Base-by-base conservation (phyloP, 1,139 yeast genomes). In the Nakaseomyces kungkrabaensis region DNA sequence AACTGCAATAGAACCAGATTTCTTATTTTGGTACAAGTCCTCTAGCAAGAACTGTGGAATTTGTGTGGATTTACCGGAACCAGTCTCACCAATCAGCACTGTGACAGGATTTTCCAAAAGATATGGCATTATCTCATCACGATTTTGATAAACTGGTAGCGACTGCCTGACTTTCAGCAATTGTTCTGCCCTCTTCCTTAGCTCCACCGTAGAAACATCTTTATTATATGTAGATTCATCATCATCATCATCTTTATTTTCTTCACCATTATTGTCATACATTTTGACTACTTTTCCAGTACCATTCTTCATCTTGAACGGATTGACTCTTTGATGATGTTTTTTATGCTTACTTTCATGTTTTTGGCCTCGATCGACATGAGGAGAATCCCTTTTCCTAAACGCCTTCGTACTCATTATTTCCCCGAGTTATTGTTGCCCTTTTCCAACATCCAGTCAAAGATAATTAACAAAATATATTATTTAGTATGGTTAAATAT, bases 61-160 rank as follows among this genome's bases (percentile, higher is more conserved):
- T 68, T 92, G 98, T 0, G 98, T 92, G 4, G 98, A 92, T 65
- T 92, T 92, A 72, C 98, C 98, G 6, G 96, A 88, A 67, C 98
- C 98, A 0, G 98, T 92, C 59, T 92, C 97, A 67, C 98, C 98
- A 62, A 92, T 85, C 10, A 92, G 73, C 4, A 92, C 80, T 0
- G 90, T 81, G 4, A 88, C 95, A 54, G 77, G 82, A 59, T 83
- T 78, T 9, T 70, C 57, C 9, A 67, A 52, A 3, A 92, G 66
- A 56, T 81, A 78, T 11, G 76, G 70, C 52, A 85, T 62, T 27
- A 92, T 77, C 50, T 78, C 77, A 45, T 77, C 79, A 59, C 79
- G 78, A 55, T 88, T 89, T 56, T 78, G 82, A 65, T 75, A 88
- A 37, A 90, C 85, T 0, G 97, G 97, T 37, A 90, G 72, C 1